Conservation (phyloP, 1,284 basidiomycete species). For the Leccinum subspadiceum region DNA sequence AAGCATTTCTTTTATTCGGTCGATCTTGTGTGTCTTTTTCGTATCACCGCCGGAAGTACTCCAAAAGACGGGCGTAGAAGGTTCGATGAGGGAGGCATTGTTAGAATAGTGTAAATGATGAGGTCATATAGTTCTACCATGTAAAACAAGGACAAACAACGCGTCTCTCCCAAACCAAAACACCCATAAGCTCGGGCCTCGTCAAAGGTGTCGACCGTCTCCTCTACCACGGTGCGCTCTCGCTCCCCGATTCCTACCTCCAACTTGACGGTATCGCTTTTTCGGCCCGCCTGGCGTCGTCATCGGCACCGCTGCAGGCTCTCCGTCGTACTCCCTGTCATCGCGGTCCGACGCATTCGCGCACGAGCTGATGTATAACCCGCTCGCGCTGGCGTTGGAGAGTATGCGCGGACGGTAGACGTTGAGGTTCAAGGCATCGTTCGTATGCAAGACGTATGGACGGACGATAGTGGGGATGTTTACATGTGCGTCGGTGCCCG, state of each 20-base stretch:
- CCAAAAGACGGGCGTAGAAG: too few species aligned
- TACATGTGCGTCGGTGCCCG: constrained; percentile 47
- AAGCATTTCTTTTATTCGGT: too few species aligned
- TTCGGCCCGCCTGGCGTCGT: constrained; percentile 36
- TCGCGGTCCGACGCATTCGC: constrained; percentile 30
- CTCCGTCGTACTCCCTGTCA: constrained; percentile 27
- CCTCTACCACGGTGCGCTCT: constrained; percentile 74
- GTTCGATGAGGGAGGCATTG: too few species aligned
- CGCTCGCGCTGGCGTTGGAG: constrained; percentile 65
- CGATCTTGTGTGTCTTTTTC: too few species aligned
- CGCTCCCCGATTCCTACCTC: constrained; percentile 68
- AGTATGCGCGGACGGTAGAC: constrained; percentile 50
- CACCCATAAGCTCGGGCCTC: constrained; percentile 1
- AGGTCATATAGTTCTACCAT: too few species aligned
- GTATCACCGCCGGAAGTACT: too few species aligned
- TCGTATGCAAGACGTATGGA: constrained; percentile 51
- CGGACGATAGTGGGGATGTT: constrained; percentile 52
- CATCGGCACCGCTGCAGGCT: constrained; percentile 27
- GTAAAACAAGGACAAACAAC: background rate
- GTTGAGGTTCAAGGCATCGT: constrained; percentile 53
- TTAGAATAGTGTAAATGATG: too few species aligned
- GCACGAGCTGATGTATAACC: constrained; percentile 56
- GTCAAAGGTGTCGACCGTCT: constrained; percentile 41
- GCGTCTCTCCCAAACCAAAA: background rate
- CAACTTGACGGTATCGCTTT: constrained; percentile 74